Conservation (phyloP, 306 rosid genomes). For the Mimosa pudica region DNA sequence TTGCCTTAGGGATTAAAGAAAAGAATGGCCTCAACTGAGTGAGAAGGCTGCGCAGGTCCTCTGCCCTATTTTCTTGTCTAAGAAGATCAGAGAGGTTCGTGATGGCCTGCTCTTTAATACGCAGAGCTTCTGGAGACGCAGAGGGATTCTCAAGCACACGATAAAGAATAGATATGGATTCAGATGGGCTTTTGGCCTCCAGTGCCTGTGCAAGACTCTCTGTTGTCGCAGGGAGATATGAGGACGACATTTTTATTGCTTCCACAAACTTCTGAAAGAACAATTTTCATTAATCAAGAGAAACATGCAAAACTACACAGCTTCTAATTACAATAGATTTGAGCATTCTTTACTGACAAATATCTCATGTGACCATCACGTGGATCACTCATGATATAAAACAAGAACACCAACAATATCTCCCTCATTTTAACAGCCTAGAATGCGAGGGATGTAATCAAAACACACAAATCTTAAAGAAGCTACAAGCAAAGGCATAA, state of each 20-base stretch:
- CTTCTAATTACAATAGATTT: too few species aligned
- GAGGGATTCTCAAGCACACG: constrained; percentile 79
- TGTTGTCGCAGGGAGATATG: constrained; percentile 76
- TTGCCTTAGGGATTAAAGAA: constrained; percentile 86
- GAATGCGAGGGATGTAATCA: neutral
- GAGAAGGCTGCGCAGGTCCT: constrained; percentile 90
- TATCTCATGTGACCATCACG: neutral
- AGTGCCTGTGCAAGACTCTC: constrained; percentile 71
- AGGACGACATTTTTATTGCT: constrained; percentile 63
- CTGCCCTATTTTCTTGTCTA: constrained; percentile 79
- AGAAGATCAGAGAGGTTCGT: constrained; percentile 77
- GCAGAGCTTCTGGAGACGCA: constrained; percentile 78
- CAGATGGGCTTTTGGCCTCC: constrained; percentile 70
- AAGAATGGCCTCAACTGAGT: constrained; percentile 93
- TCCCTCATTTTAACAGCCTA: neutral
- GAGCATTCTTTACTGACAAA: constrained; percentile 1
- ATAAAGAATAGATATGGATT: constrained; percentile 76
- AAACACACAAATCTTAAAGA: neutral
- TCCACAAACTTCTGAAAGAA: constrained; percentile 48
- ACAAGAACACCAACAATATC: neutral
- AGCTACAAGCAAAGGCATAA: neutral
- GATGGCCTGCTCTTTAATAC: constrained; percentile 87
- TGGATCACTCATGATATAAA: neutral
- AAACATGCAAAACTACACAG: neutral
- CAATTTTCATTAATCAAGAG: neutral